phyloP scores from a whole-genome alignment of 345 rosid genomes.

The Populus simonii region DNA sequence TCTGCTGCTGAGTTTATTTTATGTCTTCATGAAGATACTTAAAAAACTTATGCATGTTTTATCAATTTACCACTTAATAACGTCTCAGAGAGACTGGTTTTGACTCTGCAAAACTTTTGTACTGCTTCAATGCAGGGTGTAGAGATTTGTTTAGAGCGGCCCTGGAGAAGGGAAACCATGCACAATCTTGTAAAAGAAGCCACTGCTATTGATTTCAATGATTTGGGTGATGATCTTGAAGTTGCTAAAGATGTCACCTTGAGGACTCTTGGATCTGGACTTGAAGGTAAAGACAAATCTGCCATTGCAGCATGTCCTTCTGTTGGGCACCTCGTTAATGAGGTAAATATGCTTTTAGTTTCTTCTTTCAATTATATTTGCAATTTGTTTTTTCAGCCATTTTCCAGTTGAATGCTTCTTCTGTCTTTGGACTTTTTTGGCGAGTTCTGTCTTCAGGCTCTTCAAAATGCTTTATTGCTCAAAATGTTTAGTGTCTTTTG shows the following conservation, averaged over 20 bases:
- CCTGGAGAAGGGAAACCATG: conserved; percentile 98
- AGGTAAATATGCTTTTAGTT: conserved; percentile 42
- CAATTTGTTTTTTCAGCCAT: no score
- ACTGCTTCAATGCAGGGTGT: conserved; percentile 53
- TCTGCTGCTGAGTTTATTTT: not conserved
- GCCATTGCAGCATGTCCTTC: conserved; percentile 70
- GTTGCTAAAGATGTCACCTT: conserved; percentile 64
- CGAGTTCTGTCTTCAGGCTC: conserved; percentile 1
- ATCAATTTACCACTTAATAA: conserved; percentile 4
- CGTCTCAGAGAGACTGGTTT: not conserved
- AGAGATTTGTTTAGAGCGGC: conserved; percentile 73
- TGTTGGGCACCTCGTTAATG: conserved; percentile 81
- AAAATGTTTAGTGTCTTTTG: not conserved
- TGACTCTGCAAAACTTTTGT: conserved; percentile 14
- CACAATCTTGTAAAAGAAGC: conserved; percentile 84
- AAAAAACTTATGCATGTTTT: not conserved
- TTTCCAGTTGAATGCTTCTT: no score
- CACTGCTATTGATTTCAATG: conserved; percentile 64
- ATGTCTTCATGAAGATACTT: not conserved
- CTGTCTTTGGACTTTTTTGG: conserved; percentile 7
- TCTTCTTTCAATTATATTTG: not conserved
- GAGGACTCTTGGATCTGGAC: conserved; percentile 44
- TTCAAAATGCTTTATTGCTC: not conserved
- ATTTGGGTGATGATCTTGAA: conserved; percentile 51
- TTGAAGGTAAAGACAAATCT: conserved; percentile 67